These are phyloP conservation scores for Myxozyma udenii DNA, from an alignment of 805 yeast genomes.

Conservation along the genomic window DNA sequence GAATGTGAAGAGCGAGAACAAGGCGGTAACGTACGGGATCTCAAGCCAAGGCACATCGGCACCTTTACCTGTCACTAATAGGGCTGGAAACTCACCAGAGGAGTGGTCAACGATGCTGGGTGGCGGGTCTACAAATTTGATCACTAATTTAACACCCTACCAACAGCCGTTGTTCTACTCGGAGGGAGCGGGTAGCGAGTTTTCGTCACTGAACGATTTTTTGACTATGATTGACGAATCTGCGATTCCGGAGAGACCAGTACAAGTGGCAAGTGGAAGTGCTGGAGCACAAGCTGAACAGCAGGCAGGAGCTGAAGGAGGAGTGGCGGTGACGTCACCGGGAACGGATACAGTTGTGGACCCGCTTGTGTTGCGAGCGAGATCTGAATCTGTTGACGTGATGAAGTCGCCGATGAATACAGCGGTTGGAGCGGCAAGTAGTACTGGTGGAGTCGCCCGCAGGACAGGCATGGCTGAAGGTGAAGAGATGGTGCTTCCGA, in stretches of 20 bases:
- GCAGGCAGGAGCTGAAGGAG: neutral
- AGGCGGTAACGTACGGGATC: slow-evolving; percentile 6
- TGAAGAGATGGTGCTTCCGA: neutral
- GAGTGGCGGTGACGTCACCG: neutral
- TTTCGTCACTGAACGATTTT: slow-evolving; percentile 84
- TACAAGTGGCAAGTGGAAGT: neutral
- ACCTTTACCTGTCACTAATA: slow-evolving; percentile 8
- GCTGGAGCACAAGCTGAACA: neutral
- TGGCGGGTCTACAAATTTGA: slow-evolving; percentile 7
- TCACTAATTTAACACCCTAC: slow-evolving; percentile 20
- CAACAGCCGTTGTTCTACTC: slow-evolving; percentile 71
- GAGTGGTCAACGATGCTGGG: slow-evolving; percentile 18
- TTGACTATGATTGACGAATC: slow-evolving; percentile 88
- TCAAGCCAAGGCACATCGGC: slow-evolving; percentile 18
- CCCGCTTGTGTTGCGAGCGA: no score
- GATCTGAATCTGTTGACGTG: no score
- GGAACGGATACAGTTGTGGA: neutral
- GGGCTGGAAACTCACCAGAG: slow-evolving; percentile 7
- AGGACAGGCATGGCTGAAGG: neutral
- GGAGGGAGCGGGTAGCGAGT: slow-evolving; percentile 82
- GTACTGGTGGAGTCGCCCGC: neutral
- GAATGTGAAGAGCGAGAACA: neutral
- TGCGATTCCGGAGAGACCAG: slow-evolving; percentile 18
- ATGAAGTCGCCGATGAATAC: neutral
- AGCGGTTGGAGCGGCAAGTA: neutral